phyloP scores from a whole-genome alignment of 2,329 filamentous ascomycete genomes.

The Botrytis cinerea region DNA sequence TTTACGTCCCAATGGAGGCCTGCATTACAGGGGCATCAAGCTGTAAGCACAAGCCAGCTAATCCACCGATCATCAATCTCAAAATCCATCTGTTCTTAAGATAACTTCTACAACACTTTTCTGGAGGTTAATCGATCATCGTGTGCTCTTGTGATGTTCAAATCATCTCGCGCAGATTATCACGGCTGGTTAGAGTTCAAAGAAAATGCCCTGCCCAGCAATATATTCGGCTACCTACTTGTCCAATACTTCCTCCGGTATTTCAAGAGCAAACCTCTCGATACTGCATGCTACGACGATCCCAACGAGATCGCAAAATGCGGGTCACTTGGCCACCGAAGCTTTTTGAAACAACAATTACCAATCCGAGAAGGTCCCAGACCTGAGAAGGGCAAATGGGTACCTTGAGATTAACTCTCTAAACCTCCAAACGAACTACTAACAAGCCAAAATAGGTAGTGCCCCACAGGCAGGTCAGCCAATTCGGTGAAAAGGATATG shows the following conservation, averaged over 20 bases:
- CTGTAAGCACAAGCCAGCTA: constrained; percentile 32
- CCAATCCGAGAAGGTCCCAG: constrained; percentile 31
- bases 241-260: constrained; percentile 31
- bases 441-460: constrained; percentile 30
- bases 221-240: constrained; percentile 33
- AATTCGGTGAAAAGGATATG: constrained; percentile 31
- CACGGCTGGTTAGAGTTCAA: constrained; percentile 34
- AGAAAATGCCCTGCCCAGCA: constrained; percentile 34
- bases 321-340: constrained; percentile 27
- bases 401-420: not conserved
- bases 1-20: not conserved
- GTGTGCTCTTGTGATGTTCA: not conserved
- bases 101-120: not conserved
- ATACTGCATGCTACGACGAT: constrained; percentile 30
- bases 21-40: constrained; percentile 7
- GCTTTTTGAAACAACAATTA: constrained; percentile 28
- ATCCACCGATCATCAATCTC: constrained; percentile 36
- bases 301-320: constrained; percentile 34
- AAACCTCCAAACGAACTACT: not conserved
- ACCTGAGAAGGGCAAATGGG: constrained; percentile 33
- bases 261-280: constrained; percentile 33
- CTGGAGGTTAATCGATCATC: not conserved
- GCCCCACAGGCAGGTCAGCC: constrained; percentile 32
- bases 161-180: constrained; percentile 30
- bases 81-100: not conserved